phyloP scores from a whole-genome alignment of 176 grass and related monocot species.

The Otatea glauca region DNA sequence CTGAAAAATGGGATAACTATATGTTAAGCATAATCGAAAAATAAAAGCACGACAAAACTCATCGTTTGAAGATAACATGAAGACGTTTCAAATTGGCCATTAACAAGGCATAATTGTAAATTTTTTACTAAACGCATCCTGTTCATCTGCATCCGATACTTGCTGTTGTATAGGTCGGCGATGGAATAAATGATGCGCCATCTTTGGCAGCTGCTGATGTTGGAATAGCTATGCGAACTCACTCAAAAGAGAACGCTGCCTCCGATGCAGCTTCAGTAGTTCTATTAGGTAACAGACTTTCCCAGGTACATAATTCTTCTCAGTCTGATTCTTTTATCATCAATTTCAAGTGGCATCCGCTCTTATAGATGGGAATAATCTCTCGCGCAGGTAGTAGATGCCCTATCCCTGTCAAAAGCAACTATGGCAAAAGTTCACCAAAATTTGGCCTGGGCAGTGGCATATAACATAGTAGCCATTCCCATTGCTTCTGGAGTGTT shows the following conservation, averaged over 20 bases:
- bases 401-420: constrained; percentile 78
- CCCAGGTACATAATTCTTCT: constrained; percentile 59
- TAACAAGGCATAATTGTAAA: neutral
- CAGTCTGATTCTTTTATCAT: neutral
- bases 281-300: constrained; percentile 81
- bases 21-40: neutral
- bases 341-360: neutral
- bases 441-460: constrained; percentile 92
- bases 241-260: constrained; percentile 87
- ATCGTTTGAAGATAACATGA: neutral
- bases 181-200: constrained; percentile 94
- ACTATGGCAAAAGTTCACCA: constrained; percentile 95
- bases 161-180: constrained; percentile 68
- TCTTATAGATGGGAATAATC: neutral
- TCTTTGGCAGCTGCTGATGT: constrained; percentile 92
- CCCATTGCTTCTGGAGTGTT: constrained; percentile 73
- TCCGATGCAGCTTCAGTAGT: constrained; percentile 94
- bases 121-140: neutral
- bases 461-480: constrained; percentile 84
- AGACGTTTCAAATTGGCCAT: neutral
- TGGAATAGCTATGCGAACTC: constrained; percentile 84
- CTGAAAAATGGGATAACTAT: neutral
- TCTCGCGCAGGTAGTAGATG: constrained; percentile 68
- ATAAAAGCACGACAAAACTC: neutral
- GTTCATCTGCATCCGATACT: neutral